Evolutionary conservation across 2,329 filamentous ascomycete genomes (phyloP), one percentile per base, ranked within the genome.

Genomic region (Botrytis squamosa): DNA sequence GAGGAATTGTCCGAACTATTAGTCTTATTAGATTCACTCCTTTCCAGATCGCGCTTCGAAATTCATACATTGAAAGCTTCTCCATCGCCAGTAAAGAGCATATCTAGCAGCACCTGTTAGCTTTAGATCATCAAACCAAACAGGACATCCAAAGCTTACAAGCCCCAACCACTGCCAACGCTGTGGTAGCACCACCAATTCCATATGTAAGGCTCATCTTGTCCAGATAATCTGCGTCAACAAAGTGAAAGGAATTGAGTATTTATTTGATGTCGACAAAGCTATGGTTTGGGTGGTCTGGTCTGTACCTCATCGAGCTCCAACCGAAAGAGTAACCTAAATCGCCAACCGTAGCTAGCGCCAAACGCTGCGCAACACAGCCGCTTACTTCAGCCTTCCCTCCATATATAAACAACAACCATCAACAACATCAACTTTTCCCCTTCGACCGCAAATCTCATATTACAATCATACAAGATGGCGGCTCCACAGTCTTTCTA

Each of bases 31-130:
- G 38, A 12, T 33, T 36, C 55, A 52, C 33, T 40, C 14, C 36
- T 59, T 7, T 25, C 12, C 18, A 18, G 52, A 59, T 72, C 33
- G 18, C 44, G n/a, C 20, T 42, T 33, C 36, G 29, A 42, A 74
- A 69, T 81, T 89, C 76, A 33, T 88, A 94, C 93, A 85, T 99
- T 97, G 86, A 99, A 99, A 75, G 92, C 87, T 88, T 99, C 95
- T 82, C 97, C 96, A 83, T 93, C 94, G 82, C 94, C 94, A 81
- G 96, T 97, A 83, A 99, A 98, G 83, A 99, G 93, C 94, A 99
- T 97, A 85, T 99, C 96, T 99, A 83, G 77, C 29, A 69, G 42
- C 74, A 78, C 78, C 59, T 29, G 74, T 82, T 73, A 82, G 79
- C 76, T 70, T 66, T 60, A 60, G 66, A 49, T 73, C 72, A 73